phyloP scores from a whole-genome alignment of 2,329 filamentous ascomycete genomes.

The Sordariomycetes sp. region DNA sequence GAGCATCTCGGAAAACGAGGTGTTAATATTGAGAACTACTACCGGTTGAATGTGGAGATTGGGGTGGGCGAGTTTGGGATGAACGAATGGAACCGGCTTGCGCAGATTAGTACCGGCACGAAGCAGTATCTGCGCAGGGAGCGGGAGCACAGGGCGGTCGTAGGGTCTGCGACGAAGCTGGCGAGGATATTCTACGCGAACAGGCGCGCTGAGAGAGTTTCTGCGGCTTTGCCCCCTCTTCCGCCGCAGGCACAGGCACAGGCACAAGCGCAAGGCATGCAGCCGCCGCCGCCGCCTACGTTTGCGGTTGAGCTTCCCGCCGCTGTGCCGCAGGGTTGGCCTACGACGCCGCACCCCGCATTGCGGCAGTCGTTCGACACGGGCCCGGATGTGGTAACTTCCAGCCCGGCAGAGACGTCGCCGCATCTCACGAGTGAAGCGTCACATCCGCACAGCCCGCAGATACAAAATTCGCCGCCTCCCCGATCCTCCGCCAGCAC shows the following conservation, averaged over 20 bases:
- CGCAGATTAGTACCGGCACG: constrained; percentile 88
- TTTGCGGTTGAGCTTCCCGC: constrained; percentile 46
- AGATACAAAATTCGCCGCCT: neutral
- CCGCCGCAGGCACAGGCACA: constrained; percentile 6
- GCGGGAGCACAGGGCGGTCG: constrained; percentile 64
- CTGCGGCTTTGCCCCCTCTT: neutral
- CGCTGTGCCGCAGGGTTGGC: constrained; percentile 29
- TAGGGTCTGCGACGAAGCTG: constrained; percentile 65
- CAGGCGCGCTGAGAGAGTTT: constrained; percentile 35
- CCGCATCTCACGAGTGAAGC: constrained; percentile 38
- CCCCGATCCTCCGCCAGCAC: neutral
- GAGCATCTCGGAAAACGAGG: constrained; percentile 65
- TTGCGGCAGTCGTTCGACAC: constrained; percentile 43
- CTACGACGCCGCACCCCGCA: constrained; percentile 20
- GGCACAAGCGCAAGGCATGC: neutral
- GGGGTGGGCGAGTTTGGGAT: constrained; percentile 96
- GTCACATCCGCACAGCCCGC: constrained; percentile 16
- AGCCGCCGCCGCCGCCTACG: constrained; percentile 13
- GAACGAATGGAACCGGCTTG: constrained; percentile 94
- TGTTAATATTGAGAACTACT: constrained; percentile 84
- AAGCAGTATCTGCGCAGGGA: constrained; percentile 65
- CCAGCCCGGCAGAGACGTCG: constrained; percentile 24
- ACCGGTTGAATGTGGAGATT: constrained; percentile 90
- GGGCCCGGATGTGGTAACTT: constrained; percentile 32
- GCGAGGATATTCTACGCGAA: constrained; percentile 74